Evolutionary conservation across 257 asterid genomes (phyloP).

Genomic region (Handroanthus guayacan): DNA sequence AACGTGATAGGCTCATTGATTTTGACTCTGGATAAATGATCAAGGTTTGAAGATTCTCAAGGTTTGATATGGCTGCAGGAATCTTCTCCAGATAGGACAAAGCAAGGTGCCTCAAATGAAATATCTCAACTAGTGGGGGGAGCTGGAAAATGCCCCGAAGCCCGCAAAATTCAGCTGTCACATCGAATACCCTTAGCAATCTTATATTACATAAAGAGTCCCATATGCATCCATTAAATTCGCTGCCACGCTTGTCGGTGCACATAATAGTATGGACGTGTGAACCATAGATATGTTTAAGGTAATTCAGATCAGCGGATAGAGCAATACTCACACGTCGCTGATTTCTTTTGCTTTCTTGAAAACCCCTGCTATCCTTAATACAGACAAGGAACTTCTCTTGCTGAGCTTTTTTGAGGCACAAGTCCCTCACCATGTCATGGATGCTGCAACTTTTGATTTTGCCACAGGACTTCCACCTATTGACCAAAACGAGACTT

Average conservation of each 20-base stretch:
- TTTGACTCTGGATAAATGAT: neutral
- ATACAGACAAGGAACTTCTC: neutral
- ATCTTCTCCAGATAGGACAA: neutral
- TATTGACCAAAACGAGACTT: constrained; percentile 24
- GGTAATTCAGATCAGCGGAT: too few relatives aligned
- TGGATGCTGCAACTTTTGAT: constrained; percentile 29
- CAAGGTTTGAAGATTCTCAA: constrained; percentile 37
- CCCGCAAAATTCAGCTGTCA: neutral
- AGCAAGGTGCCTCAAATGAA: neutral
- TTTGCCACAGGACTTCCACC: constrained; percentile 21
- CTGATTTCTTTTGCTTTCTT: neutral
- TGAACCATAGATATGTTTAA: neutral
- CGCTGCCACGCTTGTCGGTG: too few relatives aligned
- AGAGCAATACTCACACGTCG: neutral
- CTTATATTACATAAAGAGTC: neutral
- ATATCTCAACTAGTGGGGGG: neutral
- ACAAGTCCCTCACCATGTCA: constrained; percentile 30
- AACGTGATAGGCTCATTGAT: too few relatives aligned
- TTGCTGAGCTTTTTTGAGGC: constrained; percentile 21
- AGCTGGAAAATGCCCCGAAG: neutral
- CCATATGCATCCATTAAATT: too few relatives aligned
- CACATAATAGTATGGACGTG: neutral
- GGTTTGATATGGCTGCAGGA: constrained; percentile 20
- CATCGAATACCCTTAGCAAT: constrained; percentile 15
- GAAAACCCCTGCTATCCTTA: neutral